phyloP scores from a whole-genome alignment of 495 filamentous ascomycete species.

The Penicillium simplicissimum region DNA sequence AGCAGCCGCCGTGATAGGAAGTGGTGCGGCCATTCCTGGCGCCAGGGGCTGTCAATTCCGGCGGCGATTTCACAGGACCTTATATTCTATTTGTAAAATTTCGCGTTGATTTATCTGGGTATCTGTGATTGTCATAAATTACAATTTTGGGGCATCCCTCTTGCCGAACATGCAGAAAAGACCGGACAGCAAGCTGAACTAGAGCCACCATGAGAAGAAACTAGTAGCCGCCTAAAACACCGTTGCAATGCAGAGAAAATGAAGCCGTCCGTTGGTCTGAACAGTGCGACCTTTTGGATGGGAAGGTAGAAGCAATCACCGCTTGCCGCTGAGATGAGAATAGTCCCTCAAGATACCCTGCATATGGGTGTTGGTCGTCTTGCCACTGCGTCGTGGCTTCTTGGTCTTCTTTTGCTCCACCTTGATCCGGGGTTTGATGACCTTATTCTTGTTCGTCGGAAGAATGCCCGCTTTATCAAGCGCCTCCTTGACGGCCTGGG shows the following conservation, averaged over 20 bases:
- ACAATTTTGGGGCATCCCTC: conserved; percentile 9
- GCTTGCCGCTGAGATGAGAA: conserved; percentile 55
- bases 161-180: not conserved
- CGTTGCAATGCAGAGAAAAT: conserved; percentile 23
- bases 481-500: conserved; percentile 73
- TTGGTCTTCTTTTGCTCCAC: conserved; percentile 60
- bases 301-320: conserved; percentile 21
- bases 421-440: conserved; percentile 58
- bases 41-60: no score
- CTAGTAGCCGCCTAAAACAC: conserved; percentile 16
- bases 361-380: conserved; percentile 95
- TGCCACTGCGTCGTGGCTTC: conserved; percentile 70
- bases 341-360: conserved; percentile 82
- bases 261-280: not conserved
- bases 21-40: no score
- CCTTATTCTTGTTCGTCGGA: conserved; percentile 73
- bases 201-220: not conserved
- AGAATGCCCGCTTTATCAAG: conserved; percentile 72
- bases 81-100: no score
- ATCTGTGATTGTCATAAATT: conserved; percentile 31
- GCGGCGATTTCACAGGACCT: no score
- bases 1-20: no score
- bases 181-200: not conserved
- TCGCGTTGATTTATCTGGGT: conserved; percentile 28
- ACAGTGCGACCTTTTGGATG: not conserved